Evolutionary conservation across 352 stramenopile genomes (phyloP).

Genomic region (Globisporangium mamillatum): DNA sequence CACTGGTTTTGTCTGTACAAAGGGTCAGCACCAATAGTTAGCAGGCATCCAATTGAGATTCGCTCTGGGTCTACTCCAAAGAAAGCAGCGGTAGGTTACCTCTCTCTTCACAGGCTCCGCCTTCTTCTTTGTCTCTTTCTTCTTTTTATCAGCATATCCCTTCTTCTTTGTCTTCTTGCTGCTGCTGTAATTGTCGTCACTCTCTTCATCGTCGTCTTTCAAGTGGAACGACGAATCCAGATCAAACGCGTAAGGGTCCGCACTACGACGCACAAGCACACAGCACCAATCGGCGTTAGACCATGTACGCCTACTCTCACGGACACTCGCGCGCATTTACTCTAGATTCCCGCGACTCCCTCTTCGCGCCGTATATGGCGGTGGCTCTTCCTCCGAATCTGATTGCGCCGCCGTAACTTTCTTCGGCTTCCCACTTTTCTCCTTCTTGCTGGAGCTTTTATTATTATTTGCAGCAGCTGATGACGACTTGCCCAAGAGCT

Average conservation of each 20-base stretch:
- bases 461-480: conserved; percentile 21
- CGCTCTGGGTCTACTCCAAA: background rate
- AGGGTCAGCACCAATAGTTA: background rate
- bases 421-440: conserved; percentile 6
- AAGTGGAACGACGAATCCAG: conserved; percentile 37
- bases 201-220: conserved; percentile 22
- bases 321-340: conserved; percentile 21
- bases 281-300: background rate
- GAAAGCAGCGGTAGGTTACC: background rate
- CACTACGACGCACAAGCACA: conserved; percentile 18
- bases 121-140: conserved; percentile 32
- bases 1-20: conserved; percentile 20
- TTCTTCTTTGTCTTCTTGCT: conserved; percentile 14
- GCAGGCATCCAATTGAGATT: background rate
- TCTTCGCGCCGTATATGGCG: conserved; percentile 49
- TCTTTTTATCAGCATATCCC: conserved; percentile 5
- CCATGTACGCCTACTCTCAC: background rate
- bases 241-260: conserved; percentile 77
- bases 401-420: conserved; percentile 22
- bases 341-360: conserved; percentile 18
- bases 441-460: conserved; percentile 28
- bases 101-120: conserved; percentile 30
- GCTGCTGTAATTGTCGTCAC: conserved; percentile 4
- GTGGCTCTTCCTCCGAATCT: conserved; percentile 51
- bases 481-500: conserved; percentile 23